phyloP scores from a whole-genome alignment of 345 rosid species.

The rapeseed (Brassica napus) region DNA sequence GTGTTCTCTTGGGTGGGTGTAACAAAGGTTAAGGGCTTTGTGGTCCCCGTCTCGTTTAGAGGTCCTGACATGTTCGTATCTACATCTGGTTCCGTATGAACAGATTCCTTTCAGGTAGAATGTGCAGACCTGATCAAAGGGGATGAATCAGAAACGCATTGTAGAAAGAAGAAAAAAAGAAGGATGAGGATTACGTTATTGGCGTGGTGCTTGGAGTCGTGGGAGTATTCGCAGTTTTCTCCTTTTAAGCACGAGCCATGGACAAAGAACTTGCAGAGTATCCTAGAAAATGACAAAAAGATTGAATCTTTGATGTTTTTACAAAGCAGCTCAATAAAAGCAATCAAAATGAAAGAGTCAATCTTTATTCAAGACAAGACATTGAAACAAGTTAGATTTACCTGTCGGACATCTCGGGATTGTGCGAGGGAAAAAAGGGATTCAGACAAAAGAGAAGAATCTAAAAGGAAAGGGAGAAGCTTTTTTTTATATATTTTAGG shows the following conservation, averaged over 20 bases:
- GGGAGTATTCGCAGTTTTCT: slow-evolving; percentile 89
- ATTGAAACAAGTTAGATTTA: background rate
- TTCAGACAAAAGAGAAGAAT: slow-evolving; percentile 30
- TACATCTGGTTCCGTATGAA: slow-evolving; percentile 77
- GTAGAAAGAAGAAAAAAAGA: background rate
- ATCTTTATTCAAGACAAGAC: background rate
- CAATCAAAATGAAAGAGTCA: background rate
- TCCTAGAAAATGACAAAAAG: slow-evolving; percentile 37
- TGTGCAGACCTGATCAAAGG: slow-evolving; percentile 65
- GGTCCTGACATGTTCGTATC: slow-evolving; percentile 74
- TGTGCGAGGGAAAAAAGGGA: slow-evolving; percentile 11
- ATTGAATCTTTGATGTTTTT: background rate
- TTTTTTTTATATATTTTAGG: background rate
- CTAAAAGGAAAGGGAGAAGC: background rate
- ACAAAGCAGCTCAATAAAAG: background rate
- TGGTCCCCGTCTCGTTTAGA: slow-evolving; percentile 40
- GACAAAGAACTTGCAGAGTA: slow-evolving; percentile 82
- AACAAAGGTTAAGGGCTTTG: slow-evolving; percentile 39
- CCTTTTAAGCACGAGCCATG: slow-evolving; percentile 95
- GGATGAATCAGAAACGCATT: background rate
- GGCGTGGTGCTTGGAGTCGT: slow-evolving; percentile 51
- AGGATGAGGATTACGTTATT: slow-evolving; percentile 45
- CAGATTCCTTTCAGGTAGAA: slow-evolving; percentile 92
- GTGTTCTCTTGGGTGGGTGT: slow-evolving; percentile 53
- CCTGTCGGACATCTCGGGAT: slow-evolving; percentile 41